Evolutionary conservation across 2,329 filamentous ascomycete genomes (phyloP).

Genomic region (Dissoconium aciculare): DNA sequence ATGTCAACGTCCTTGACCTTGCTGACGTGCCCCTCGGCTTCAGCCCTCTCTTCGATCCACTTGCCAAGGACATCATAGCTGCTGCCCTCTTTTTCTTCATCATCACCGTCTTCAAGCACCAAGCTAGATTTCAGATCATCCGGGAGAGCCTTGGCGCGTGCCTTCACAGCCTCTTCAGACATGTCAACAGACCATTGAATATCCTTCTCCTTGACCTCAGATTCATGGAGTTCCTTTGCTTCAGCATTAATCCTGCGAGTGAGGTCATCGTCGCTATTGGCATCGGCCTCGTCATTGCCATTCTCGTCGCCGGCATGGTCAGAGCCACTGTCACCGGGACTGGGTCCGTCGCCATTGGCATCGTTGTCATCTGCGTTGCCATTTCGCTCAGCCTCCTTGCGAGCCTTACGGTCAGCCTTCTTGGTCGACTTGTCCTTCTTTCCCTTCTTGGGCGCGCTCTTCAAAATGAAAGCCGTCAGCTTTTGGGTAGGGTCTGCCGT

Average conservation of each 20-base stretch:
- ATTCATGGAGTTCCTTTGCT: slow-evolving; percentile 57
- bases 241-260: slow-evolving; percentile 57
- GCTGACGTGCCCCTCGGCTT: slow-evolving; percentile 49
- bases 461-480: slow-evolving; percentile 92
- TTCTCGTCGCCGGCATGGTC: slow-evolving; percentile 49
- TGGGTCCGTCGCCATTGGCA: slow-evolving; percentile 43
- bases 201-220: slow-evolving; percentile 55
- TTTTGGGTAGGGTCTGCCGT: slow-evolving; percentile 88
- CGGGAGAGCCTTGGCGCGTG: slow-evolving; percentile 84
- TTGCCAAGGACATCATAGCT: slow-evolving; percentile 85
- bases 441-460: slow-evolving; percentile 82
- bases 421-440: slow-evolving; percentile 97
- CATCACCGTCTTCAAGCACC: slow-evolving; percentile 53
- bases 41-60: slow-evolving; percentile 71
- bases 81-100: slow-evolving; percentile 64
- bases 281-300: slow-evolving; percentile 51
- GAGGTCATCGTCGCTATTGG: slow-evolving; percentile 67
- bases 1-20: slow-evolving; percentile 79
- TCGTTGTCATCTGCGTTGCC: slow-evolving; percentile 37
- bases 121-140: slow-evolving; percentile 79
- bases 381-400: slow-evolving; percentile 50
- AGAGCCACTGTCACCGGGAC: slow-evolving; percentile 51
- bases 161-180: slow-evolving; percentile 87
- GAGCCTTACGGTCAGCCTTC: slow-evolving; percentile 73
- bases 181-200: slow-evolving; percentile 94